Conservation (phyloP, 331 rosid species). For the Quercus lobata region DNA sequence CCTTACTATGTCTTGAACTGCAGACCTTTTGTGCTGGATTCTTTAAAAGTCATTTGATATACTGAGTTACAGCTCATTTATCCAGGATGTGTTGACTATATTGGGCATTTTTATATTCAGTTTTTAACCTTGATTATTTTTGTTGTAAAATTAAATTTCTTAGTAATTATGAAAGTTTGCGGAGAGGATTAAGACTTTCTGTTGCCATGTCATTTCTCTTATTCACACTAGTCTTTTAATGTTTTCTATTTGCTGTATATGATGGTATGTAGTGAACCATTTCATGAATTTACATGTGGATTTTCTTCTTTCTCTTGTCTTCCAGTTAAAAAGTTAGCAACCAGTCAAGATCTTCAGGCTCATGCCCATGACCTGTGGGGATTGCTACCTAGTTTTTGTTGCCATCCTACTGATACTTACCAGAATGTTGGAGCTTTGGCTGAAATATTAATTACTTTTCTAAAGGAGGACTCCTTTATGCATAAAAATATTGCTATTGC, state of each 20-base stretch:
- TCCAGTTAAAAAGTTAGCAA: constrained; percentile 46
- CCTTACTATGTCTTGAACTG: neutral
- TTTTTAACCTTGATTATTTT: neutral
- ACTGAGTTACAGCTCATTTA: neutral
- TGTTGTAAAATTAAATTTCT: neutral
- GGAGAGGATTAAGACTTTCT: constrained; percentile 1
- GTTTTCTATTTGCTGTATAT: constrained; percentile 5
- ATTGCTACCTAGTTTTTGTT: constrained; percentile 87
- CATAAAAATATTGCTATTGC: constrained; percentile 60
- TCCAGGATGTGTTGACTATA: neutral
- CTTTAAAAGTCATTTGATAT: neutral
- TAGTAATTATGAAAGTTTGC: neutral
- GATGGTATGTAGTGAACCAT: neutral
- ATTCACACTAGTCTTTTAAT: neutral
- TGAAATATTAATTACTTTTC: constrained; percentile 51
- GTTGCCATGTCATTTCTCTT: neutral
- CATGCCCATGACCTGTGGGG: constrained; percentile 60
- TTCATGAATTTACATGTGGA: constrained; percentile 16
- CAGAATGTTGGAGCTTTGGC: constrained; percentile 44
- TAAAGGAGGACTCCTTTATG: constrained; percentile 69
- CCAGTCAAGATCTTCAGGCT: constrained; percentile 51
- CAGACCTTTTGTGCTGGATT: neutral
- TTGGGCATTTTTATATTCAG: neutral
- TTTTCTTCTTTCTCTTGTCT: neutral
- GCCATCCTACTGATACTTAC: constrained; percentile 63